These are phyloP conservation scores for Fraxinus greggii DNA, from an alignment of 305 asterid genomes.

Conservation along the genomic window DNA sequence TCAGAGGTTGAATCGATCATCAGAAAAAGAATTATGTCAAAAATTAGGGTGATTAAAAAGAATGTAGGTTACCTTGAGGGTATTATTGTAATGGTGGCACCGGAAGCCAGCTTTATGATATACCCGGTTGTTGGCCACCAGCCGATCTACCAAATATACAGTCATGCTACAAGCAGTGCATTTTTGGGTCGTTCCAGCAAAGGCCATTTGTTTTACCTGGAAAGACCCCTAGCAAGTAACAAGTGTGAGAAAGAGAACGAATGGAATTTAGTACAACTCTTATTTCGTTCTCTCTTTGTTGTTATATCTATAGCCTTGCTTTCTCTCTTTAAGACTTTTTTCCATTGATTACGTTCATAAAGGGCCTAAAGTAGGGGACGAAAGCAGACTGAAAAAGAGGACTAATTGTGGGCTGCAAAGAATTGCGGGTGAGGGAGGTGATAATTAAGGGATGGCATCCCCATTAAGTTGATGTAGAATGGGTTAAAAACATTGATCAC, in stretches of 20 bases:
- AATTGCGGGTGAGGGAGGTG: constrained; percentile 10
- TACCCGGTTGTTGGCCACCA: constrained; percentile 59
- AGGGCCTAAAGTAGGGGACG: neutral
- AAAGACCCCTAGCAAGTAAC: neutral
- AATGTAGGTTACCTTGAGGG: constrained; percentile 54
- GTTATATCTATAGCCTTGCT: neutral
- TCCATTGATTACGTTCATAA: neutral
- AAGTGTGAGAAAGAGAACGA: constrained; percentile 36
- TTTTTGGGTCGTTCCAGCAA: constrained; percentile 59
- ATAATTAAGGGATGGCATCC: too few relatives aligned
- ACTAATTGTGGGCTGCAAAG: constrained; percentile 28
- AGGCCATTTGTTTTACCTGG: constrained; percentile 37
- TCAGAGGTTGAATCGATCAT: too few relatives aligned
- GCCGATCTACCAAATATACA: constrained; percentile 60
- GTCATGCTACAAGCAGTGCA: constrained; percentile 65
- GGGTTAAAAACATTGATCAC: too few relatives aligned
- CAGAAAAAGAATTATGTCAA: too few relatives aligned
- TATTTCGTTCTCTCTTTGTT: neutral
- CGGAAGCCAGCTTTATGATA: constrained; percentile 80
- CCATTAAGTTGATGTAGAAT: too few relatives aligned
- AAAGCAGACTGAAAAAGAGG: neutral
- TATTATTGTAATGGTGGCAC: constrained; percentile 69
- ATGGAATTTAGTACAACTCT: neutral
- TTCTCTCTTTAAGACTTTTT: neutral
- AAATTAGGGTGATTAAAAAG: neutral